These are phyloP conservation scores for Fomitiporia mediterranea DNA, from an alignment of 1,284 basidiomycete genomes.

Conservation along the genomic window DNA sequence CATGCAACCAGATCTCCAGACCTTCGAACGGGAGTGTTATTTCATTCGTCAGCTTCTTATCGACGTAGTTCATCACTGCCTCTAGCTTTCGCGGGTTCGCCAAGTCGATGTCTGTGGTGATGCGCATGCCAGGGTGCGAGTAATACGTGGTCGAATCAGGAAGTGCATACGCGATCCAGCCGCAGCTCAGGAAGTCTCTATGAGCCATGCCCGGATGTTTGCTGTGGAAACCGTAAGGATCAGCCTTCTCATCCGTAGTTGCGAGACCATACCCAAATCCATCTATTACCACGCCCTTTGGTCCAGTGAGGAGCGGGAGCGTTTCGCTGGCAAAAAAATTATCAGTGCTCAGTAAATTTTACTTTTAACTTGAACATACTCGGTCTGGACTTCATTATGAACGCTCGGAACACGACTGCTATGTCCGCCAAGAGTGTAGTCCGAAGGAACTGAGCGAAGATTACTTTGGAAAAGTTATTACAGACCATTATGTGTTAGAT, in stretches of 20 bases:
- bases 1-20: conserved; percentile 53
- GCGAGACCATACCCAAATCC: not conserved
- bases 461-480: not conserved
- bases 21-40: conserved; percentile 33
- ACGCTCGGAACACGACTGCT: conserved; percentile 17
- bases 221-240: not conserved
- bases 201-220: not conserved
- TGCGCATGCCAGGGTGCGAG: conserved; percentile 49
- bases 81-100: conserved; percentile 45
- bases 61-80: conserved; percentile 46
- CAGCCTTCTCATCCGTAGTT: not conserved
- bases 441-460: conserved; percentile 16
- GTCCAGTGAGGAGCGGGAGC: conserved; percentile 10
- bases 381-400: conserved; percentile 9
- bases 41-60: conserved; percentile 31
- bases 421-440: conserved; percentile 16
- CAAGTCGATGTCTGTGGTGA: conserved; percentile 64
- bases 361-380: conserved; percentile 6
- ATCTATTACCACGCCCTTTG: not conserved
- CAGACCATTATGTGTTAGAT: not conserved
- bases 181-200: conserved; percentile 23
- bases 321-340: conserved; percentile 8
- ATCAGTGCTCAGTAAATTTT: not conserved
- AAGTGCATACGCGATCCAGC: conserved; percentile 65
- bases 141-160: conserved; percentile 67